Conservation (phyloP, 371 early-diverging fungal species). For the Parasitella parasitica region DNA sequence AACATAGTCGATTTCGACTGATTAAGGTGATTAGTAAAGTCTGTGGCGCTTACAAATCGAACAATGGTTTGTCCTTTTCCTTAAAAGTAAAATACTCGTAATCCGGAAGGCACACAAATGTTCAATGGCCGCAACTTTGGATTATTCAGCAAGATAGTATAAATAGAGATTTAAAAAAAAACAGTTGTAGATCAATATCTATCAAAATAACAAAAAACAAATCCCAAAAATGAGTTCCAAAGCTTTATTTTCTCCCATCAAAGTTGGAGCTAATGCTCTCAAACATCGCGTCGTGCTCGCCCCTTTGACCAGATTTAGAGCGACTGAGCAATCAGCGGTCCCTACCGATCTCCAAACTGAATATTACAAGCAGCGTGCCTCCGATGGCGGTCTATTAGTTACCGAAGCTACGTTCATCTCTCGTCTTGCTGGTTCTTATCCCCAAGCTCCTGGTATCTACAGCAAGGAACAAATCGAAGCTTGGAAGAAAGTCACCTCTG, state of each 20-base stretch:
- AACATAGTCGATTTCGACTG: too few relatives aligned
- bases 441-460: slow-evolving; percentile 43
- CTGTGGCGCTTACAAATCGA: too few relatives aligned
- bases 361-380: slow-evolving; percentile 61
- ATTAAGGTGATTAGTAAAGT: too few relatives aligned
- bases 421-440: slow-evolving; percentile 31
- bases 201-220: neutral
- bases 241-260: slow-evolving; percentile 3
- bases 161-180: neutral
- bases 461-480: slow-evolving; percentile 40
- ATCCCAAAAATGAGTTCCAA: slow-evolving; percentile 21
- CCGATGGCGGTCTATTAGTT: slow-evolving; percentile 53
- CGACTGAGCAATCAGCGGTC: slow-evolving; percentile 20
- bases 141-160: too few relatives aligned
- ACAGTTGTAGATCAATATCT: neutral
- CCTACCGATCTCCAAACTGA: slow-evolving; percentile 45
- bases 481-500: slow-evolving; percentile 51
- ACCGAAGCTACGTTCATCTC: slow-evolving; percentile 53
- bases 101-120: too few relatives aligned
- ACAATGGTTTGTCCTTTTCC: too few relatives aligned
- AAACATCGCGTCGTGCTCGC: slow-evolving; percentile 58
- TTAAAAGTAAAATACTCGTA: too few relatives aligned
- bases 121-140: too few relatives aligned
- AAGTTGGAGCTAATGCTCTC: slow-evolving; percentile 16
- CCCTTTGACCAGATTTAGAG: slow-evolving; percentile 52